These are phyloP conservation scores for Amniculicola lignicola DNA, from an alignment of 495 filamentous ascomycete species.

Conservation along the genomic window DNA sequence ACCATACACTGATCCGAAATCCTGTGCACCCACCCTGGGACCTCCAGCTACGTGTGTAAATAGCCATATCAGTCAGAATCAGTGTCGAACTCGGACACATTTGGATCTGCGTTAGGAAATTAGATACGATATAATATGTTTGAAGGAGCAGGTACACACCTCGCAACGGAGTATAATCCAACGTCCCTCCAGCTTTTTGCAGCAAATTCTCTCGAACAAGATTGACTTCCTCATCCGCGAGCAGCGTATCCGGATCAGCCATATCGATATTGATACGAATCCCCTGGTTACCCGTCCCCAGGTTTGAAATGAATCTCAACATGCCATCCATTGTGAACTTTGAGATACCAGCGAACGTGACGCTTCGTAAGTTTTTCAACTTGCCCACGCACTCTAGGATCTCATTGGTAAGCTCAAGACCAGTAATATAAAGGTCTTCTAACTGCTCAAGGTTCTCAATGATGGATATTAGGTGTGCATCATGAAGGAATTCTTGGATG, in stretches of 20 bases:
- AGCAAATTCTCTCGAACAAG: conserved; percentile 35
- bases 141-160: conserved; percentile 27
- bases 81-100: conserved; percentile 42
- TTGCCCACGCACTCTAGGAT: conserved; percentile 45
- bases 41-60: no score
- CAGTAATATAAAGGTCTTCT: conserved; percentile 55
- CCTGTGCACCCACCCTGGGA: no score
- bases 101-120: conserved; percentile 38
- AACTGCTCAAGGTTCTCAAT: conserved; percentile 50
- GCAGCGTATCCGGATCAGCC: conserved; percentile 39
- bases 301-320: conserved; percentile 36
- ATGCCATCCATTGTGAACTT: conserved; percentile 42
- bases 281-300: conserved; percentile 39
- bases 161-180: conserved; percentile 43
- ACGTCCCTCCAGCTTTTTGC: conserved; percentile 38
- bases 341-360: conserved; percentile 41
- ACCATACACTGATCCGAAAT: no score
- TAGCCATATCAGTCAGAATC: neutral
- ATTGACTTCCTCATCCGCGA: conserved; percentile 39
- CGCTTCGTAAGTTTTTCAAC: conserved; percentile 35
- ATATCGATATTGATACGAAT: conserved; percentile 40
- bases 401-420: conserved; percentile 54
- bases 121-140: neutral
- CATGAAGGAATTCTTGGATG: conserved; percentile 54
- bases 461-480: conserved; percentile 51